Evolutionary conservation across 2,329 filamentous ascomycete genomes (phyloP), one percentile per base, ranked within the genome.

Genomic region (Pseudogymnoascus sp.): DNA sequence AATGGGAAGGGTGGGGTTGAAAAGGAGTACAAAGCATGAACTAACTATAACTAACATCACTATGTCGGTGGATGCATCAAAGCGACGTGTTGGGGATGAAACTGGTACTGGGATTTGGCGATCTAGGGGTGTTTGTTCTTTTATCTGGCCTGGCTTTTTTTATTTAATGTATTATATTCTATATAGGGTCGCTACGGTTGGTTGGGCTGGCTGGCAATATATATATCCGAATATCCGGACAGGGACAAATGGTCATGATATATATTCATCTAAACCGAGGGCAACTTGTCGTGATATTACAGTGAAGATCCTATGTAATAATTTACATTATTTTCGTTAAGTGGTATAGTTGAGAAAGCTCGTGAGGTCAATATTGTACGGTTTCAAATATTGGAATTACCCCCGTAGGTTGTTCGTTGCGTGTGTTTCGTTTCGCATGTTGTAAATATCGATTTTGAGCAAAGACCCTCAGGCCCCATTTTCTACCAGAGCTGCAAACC

Each of bases 11-110:
- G 36, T 7, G 38, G n/a, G 25, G n/a, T 54, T 54, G 47, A 54
- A 54, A 54, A 54, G 47, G 47, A 54, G 47, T 54, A 54, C 47
- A 54, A 54, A 54, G 47, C 47, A 54, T 54, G 47, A 54, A 54
- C 47, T 54, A 54, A 54, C 47, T 54, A 54, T 54, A 54, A 54
- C 47, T 54, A 54, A 54, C 47, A 54, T 18, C 47, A 54, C n/a
- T 33, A 33, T 54, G 47, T 54, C 4, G 12, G 43, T 30, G 47
- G 47, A 54, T 54, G 47, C 47, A 54, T 54, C 47, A 54, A 54
- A 54, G 47, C 47, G 47, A 33, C 47, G 47, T 54, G 43, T 54
- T 54, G 43, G 43, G 43, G 47, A 33, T 20, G 47, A 12, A 50
- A 33, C 41, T 54, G 28, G 25, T 54, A 33, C 47, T 54, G 47